These are phyloP conservation scores for Gastrolobium bilobum DNA, from an alignment of 306 rosid species.

Conservation along the genomic window DNA sequence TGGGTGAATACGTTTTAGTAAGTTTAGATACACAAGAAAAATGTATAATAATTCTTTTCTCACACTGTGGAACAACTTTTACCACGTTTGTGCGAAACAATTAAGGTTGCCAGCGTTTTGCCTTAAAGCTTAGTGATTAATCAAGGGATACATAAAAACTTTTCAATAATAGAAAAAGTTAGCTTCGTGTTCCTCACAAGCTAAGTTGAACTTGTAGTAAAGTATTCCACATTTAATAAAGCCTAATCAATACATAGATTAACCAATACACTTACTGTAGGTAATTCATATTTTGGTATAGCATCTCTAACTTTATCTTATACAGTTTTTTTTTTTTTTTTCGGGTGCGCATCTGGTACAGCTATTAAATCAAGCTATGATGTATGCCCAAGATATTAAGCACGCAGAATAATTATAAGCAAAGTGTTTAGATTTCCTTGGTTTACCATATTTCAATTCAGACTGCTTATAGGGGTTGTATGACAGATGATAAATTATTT, in stretches of 20 bases:
- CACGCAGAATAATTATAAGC: conserved; percentile 39
- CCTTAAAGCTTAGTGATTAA: neutral
- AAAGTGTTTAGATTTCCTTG: conserved; percentile 4
- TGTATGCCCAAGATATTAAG: conserved; percentile 28
- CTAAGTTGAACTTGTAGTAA: neutral
- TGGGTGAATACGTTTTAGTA: neutral
- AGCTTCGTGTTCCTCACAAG: neutral
- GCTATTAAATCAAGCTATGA: conserved; percentile 32
- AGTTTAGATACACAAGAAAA: neutral
- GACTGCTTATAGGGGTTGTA: conserved; percentile 15
- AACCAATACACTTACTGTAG: neutral
- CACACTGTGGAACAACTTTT: neutral
- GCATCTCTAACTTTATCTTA: conserved; percentile 38
- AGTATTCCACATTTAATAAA: conserved; percentile 19
- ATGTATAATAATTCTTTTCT: neutral
- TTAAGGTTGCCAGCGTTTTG: neutral
- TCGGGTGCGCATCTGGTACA: conserved; percentile 35
- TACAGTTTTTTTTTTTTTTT: neutral
- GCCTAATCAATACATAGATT: conserved; percentile 5
- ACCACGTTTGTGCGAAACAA: conserved; percentile 25
- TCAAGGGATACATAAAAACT: neutral
- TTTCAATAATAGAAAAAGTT: conserved; percentile 34
- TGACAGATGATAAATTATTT: too few relatives aligned
- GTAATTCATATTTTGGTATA: conserved; percentile 16
- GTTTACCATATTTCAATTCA: conserved; percentile 33